These are phyloP conservation scores for Scedosporium boydii DNA, from an alignment of 2,329 filamentous ascomycete species.

Conservation along the genomic window DNA sequence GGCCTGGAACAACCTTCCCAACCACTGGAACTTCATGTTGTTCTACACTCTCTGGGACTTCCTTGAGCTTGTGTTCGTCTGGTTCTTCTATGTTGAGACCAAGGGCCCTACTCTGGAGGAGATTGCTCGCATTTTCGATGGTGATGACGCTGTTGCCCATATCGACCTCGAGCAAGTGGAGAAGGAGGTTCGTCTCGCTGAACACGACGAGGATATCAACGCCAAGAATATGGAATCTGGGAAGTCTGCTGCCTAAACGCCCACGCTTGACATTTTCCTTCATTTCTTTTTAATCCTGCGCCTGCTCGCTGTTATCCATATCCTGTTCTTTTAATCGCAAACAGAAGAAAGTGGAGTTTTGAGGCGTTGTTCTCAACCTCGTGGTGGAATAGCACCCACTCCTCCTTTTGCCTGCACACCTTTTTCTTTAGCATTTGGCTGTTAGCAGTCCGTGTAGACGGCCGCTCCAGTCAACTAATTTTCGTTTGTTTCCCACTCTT, in stretches of 20 bases:
- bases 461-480: too few species aligned
- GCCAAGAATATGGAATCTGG: slow-evolving; percentile 9
- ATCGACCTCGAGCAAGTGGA: slow-evolving; percentile 46
- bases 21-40: slow-evolving; percentile 57
- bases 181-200: slow-evolving; percentile 36
- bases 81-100: slow-evolving; percentile 61
- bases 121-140: slow-evolving; percentile 62
- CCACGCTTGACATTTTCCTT: too few species aligned
- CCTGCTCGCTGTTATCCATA: too few species aligned
- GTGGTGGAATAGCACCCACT: too few species aligned
- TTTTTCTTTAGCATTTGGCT: too few species aligned
- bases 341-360: too few species aligned
- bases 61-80: slow-evolving; percentile 51
- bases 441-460: too few species aligned
- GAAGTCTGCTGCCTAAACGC: slow-evolving; percentile 14
- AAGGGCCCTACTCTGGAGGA: slow-evolving; percentile 63
- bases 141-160: slow-evolving; percentile 46
- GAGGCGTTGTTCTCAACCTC: too few species aligned
- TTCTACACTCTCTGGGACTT: slow-evolving; percentile 58
- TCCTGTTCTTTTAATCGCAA: too few species aligned
- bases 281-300: too few species aligned
- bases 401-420: too few species aligned
- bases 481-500: too few species aligned
- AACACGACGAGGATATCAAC: slow-evolving; percentile 25
- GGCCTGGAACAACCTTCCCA: slow-evolving; percentile 49